These are phyloP conservation scores for Microascus cirrosus DNA, from an alignment of 2,329 filamentous ascomycete genomes.

Conservation along the genomic window DNA sequence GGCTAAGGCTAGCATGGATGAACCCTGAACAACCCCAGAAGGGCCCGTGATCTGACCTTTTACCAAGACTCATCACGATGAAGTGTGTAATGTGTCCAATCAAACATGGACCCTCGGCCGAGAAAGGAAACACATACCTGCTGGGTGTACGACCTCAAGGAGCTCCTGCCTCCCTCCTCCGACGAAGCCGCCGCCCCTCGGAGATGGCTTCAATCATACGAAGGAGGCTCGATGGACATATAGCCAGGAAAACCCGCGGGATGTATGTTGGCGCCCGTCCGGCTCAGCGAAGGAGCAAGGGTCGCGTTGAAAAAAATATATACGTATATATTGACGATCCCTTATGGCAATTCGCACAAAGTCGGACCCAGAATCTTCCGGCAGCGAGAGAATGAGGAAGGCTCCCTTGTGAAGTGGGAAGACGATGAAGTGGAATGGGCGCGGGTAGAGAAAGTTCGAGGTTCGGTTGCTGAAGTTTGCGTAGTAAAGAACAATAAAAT, in stretches of 20 bases:
- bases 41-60: conserved; percentile 6
- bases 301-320: background rate
- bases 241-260: background rate
- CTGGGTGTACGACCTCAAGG: background rate
- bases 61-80: conserved; percentile 6
- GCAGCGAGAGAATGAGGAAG: background rate
- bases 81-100: background rate
- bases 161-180: conserved; percentile 1
- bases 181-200: background rate
- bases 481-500: too few species aligned
- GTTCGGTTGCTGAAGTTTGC: too few species aligned
- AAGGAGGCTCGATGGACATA: background rate
- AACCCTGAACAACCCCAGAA: conserved; percentile 1
- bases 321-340: background rate
- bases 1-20: background rate
- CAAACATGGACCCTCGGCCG: background rate
- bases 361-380: background rate
- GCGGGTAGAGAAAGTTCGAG: too few species aligned
- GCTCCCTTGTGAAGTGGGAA: background rate
- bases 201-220: background rate
- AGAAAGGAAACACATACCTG: background rate
- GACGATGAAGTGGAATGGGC: background rate
- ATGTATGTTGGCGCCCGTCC: background rate
- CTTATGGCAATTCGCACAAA: background rate
- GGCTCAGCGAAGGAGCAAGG: background rate